Evolutionary conservation across 73 alveolate species (phyloP).

Genomic region (Tetrahymena borealis): DNA sequence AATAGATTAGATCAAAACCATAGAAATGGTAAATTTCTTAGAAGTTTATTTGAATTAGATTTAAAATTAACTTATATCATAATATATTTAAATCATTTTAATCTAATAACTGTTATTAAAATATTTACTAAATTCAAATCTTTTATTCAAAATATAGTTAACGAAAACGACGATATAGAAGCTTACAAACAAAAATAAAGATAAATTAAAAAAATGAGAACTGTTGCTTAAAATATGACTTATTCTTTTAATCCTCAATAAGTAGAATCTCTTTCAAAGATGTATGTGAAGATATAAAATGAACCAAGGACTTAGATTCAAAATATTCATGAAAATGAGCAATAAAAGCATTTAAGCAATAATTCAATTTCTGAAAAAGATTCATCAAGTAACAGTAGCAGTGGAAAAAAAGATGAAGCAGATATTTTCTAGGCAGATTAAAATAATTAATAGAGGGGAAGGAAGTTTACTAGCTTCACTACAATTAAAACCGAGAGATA

Average conservation of each 20-base stretch:
- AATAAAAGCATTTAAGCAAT: neutral
- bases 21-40: neutral
- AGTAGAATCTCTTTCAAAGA: neutral
- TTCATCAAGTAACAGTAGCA: neutral
- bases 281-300: neutral
- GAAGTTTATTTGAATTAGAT: neutral
- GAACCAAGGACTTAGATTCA: neutral
- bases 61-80: neutral
- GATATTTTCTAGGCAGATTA: neutral
- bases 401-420: constrained; percentile 2
- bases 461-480: neutral
- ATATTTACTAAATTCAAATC: neutral
- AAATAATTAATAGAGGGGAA: neutral
- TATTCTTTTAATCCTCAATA: neutral
- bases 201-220: neutral
- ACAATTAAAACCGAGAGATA: neutral
- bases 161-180: neutral
- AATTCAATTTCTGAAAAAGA: neutral
- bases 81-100: neutral
- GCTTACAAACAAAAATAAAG: neutral
- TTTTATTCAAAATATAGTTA: neutral
- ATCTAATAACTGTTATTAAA: neutral
- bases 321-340: neutral
- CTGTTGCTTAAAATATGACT: neutral
- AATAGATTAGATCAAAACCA: neutral